phyloP scores from a whole-genome alignment of 768 basidiomycete genomes.

The Suillus brevipes region DNA sequence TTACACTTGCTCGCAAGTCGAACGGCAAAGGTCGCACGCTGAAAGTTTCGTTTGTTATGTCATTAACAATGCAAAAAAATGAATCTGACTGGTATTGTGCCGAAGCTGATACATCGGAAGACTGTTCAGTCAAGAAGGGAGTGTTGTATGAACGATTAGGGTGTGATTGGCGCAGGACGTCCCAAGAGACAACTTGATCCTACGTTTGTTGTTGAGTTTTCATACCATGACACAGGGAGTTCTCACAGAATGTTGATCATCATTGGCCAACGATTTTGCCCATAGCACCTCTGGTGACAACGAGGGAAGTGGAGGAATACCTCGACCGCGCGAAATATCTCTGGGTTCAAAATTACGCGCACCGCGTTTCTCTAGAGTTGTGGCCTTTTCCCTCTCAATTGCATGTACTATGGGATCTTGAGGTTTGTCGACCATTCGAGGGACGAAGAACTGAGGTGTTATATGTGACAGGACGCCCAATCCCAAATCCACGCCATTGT shows the following conservation, averaged over 20 bases:
- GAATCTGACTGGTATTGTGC: conserved; percentile 59
- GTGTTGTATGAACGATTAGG: conserved; percentile 36
- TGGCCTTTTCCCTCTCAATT: conserved; percentile 32
- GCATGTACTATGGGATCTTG: conserved; percentile 77
- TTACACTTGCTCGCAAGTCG: conserved; percentile 37
- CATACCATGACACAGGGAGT: too few relatives aligned
- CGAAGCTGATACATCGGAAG: conserved; percentile 48
- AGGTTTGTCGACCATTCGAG: conserved; percentile 64
- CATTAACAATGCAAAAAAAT: conserved; percentile 2
- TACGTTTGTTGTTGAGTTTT: conserved; percentile 20
- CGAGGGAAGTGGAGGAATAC: neutral
- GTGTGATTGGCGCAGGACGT: conserved; percentile 44
- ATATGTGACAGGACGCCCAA: conserved; percentile 41
- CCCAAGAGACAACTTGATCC: conserved; percentile 66
- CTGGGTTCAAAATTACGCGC: neutral
- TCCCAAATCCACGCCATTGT: neutral
- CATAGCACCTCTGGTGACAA: conserved; percentile 15
- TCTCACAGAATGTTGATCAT: conserved; percentile 18
- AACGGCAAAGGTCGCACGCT: conserved; percentile 53
- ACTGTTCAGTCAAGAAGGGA: conserved; percentile 72
- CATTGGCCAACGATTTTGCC: conserved; percentile 18
- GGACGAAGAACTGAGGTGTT: conserved; percentile 57
- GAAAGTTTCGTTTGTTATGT: conserved; percentile 12
- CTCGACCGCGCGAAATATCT: too few relatives aligned
- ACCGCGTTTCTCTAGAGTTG: neutral